Evolutionary conservation across 2,329 filamentous ascomycete genomes (phyloP).

Genomic region (Hypomyces rosellus): DNA sequence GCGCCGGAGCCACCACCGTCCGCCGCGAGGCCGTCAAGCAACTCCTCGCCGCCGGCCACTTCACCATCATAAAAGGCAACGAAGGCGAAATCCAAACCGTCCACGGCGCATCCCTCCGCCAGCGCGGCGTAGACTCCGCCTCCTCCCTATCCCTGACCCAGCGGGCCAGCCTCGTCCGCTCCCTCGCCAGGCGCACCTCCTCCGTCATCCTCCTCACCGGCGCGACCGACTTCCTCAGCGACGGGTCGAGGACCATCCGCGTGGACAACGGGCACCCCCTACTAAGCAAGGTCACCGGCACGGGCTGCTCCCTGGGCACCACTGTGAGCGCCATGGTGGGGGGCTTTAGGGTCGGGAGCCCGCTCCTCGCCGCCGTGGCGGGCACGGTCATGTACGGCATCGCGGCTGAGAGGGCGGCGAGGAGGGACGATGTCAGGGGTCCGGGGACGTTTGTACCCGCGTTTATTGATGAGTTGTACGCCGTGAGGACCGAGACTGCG

Average conservation of each 20-base stretch:
- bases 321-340: conserved; percentile 71
- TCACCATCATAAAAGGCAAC: conserved; percentile 90
- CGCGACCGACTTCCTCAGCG: conserved; percentile 66
- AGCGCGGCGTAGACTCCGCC: conserved; percentile 79
- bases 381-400: conserved; percentile 71
- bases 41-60: conserved; percentile 67
- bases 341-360: conserved; percentile 49
- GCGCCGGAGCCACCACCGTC: conserved; percentile 71
- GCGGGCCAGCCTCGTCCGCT: conserved; percentile 56
- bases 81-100: conserved; percentile 79
- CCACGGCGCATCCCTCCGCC: conserved; percentile 47
- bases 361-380: conserved; percentile 65
- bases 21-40: conserved; percentile 64
- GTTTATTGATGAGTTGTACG: conserved; percentile 67
- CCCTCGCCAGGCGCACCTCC: conserved; percentile 62
- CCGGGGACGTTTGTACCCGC: conserved; percentile 83
- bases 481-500: conserved; percentile 42
- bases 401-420: conserved; percentile 63
- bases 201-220: conserved; percentile 81
- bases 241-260: conserved; percentile 61
- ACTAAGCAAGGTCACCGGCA: conserved; percentile 67
- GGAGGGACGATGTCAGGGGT: conserved; percentile 59
- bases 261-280: conserved; percentile 71
- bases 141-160: conserved; percentile 45
- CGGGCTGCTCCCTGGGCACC: conserved; percentile 81